Percentiles rank a stretch among this genome's conserved stretches.
phyloP scores from a whole-genome alignment of 441 rosid species.

The Kokia cookei region DNA sequence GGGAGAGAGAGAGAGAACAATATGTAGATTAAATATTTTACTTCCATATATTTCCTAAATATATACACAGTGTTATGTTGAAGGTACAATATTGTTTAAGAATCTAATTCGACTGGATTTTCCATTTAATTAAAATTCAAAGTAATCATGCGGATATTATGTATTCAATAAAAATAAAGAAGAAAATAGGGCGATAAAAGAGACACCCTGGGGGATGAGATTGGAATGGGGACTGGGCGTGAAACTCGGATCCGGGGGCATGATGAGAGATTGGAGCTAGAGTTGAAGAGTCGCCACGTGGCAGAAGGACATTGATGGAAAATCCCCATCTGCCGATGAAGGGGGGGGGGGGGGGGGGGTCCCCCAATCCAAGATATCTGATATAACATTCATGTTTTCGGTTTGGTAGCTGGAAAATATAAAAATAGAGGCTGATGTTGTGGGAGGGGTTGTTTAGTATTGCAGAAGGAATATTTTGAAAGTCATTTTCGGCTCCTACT shows the following conservation, averaged over 20 bases:
- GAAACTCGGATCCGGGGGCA: constrained; percentile 17
- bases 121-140: too few relatives aligned
- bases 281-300: constrained; percentile 25
- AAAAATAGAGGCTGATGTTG: neutral
- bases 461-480: neutral
- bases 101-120: too few relatives aligned
- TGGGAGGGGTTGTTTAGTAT: neutral
- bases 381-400: neutral
- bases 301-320: constrained; percentile 9
- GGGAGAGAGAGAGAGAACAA: constrained; percentile 25
- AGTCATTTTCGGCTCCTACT: neutral
- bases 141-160: too few relatives aligned
- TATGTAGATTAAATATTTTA: constrained; percentile 32
- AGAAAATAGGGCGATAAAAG: too few relatives aligned
- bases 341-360: constrained; percentile 4
- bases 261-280: constrained; percentile 1
- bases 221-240: neutral
- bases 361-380: neutral
- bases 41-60: neutral
- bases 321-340: neutral
- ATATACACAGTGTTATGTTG: neutral
- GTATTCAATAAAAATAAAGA: too few relatives aligned
- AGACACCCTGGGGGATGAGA: neutral
- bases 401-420: neutral
- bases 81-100: too few relatives aligned